Percentiles rank a stretch among this genome's conserved stretches.
Conservation (phyloP, 164 flowering plant species). For the Tinospora cordifolia region DNA sequence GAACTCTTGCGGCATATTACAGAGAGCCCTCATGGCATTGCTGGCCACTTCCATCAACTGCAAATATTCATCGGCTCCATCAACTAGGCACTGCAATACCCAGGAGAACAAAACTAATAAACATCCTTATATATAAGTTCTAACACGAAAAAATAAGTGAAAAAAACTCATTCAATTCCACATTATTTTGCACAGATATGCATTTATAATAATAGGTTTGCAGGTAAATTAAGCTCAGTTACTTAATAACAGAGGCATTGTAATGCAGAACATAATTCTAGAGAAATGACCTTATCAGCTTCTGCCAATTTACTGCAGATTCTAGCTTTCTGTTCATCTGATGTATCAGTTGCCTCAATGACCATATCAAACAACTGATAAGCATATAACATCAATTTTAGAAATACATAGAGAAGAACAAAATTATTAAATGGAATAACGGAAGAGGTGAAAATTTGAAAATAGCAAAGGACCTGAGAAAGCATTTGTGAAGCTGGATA, state of each 20-base stretch:
- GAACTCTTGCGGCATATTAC: conserved; percentile 66
- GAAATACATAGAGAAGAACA: not conserved
- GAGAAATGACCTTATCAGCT: conserved; percentile 68
- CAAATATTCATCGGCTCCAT: conserved; percentile 95
- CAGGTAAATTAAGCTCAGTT: not conserved
- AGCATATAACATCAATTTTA: conserved; percentile 14
- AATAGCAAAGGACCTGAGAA: conserved; percentile 53
- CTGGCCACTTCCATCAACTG: conserved; percentile 86
- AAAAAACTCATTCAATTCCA: not conserved
- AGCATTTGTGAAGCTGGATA: conserved; percentile 92
- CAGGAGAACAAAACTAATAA: conserved; percentile 3
- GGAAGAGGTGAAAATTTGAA: not conserved
- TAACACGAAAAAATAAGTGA: not conserved
- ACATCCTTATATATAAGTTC: not conserved
- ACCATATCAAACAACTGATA: conserved; percentile 72
- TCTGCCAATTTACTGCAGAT: conserved; percentile 76
- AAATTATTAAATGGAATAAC: not conserved
- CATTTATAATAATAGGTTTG: not conserved
- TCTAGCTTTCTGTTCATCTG: conserved; percentile 89
- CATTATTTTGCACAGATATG: not conserved
- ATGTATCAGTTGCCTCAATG: conserved; percentile 62
- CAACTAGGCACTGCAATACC: conserved; percentile 69
- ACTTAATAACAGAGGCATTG: not conserved
- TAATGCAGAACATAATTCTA: not conserved
- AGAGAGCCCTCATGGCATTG: conserved; percentile 59